Percentiles rank a stretch among this genome's conserved stretches.
Evolutionary conservation across 345 rosid species (phyloP).

Genomic region (Gossypium bickii): DNA sequence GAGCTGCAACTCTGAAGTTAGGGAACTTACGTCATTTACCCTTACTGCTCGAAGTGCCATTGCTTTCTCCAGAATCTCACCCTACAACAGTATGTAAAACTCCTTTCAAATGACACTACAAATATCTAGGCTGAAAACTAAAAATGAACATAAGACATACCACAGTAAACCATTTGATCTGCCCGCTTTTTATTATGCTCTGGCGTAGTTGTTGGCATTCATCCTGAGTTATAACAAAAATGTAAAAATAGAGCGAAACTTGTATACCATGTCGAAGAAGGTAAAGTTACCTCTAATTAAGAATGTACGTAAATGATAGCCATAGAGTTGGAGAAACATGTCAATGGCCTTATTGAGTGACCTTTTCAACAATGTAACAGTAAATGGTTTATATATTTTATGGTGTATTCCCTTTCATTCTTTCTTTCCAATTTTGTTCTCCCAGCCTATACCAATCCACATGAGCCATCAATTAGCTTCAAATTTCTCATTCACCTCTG

Average conservation of each 20-base stretch:
- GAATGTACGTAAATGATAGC: neutral
- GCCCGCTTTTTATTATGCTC: slow-evolving; percentile 73
- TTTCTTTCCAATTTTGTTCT: neutral
- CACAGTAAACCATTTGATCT: slow-evolving; percentile 60
- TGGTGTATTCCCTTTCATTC: neutral
- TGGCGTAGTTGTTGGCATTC: slow-evolving; percentile 69
- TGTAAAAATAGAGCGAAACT: slow-evolving; percentile 9
- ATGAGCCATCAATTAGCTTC: neutral
- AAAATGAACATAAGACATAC: slow-evolving; percentile 31
- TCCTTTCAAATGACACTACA: slow-evolving; percentile 4
- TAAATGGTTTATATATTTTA: neutral
- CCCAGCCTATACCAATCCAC: neutral
- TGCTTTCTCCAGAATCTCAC: slow-evolving; percentile 72
- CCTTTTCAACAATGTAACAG: neutral
- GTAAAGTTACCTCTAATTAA: neutral
- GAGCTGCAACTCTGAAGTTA: slow-evolving; percentile 7
- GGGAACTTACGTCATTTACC: slow-evolving; percentile 58
- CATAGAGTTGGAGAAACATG: neutral
- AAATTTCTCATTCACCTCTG: neutral
- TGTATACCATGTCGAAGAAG: neutral
- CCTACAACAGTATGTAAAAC: slow-evolving; percentile 39
- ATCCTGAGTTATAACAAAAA: slow-evolving; percentile 44
- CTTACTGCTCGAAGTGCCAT: slow-evolving; percentile 53
- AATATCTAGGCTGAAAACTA: slow-evolving; percentile 10
- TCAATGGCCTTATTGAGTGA: neutral